Conservation (phyloP, 2,329 filamentous ascomycete genomes). For the Phaeosphaeriaceae sp. region DNA sequence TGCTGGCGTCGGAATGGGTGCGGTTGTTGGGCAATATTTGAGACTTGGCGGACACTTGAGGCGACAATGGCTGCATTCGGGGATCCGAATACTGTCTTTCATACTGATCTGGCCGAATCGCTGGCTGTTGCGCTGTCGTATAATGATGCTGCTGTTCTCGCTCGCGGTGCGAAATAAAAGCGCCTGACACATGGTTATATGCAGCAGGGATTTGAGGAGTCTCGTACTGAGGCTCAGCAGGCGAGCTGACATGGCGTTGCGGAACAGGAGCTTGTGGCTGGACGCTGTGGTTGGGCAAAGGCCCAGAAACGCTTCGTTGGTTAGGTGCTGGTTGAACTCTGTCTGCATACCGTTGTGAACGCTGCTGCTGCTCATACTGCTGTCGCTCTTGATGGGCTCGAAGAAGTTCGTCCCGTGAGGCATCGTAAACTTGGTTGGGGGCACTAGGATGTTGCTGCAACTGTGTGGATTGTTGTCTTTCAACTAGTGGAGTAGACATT, state of each 20-base stretch:
- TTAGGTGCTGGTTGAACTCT: constrained; percentile 13
- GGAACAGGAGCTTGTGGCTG: constrained; percentile 15
- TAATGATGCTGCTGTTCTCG: constrained; percentile 19
- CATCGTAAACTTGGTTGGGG: background rate
- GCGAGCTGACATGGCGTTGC: constrained; percentile 30
- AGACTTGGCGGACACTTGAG: constrained; percentile 41
- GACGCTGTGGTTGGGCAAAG: constrained; percentile 13
- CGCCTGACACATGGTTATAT: constrained; percentile 41
- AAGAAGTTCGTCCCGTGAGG: constrained; percentile 10
- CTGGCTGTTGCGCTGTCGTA: constrained; percentile 13
- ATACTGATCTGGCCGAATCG: constrained; percentile 16
- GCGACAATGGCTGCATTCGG: constrained; percentile 39
- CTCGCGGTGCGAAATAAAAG: constrained; percentile 34
- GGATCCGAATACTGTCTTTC: constrained; percentile 36
- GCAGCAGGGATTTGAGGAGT: constrained; percentile 46
- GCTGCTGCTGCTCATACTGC: constrained; percentile 10
- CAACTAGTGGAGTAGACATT: background rate
- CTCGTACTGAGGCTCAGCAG: constrained; percentile 42
- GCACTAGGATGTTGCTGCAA: constrained; percentile 6
- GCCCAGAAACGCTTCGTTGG: constrained; percentile 29
- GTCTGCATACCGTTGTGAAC: constrained; percentile 10
- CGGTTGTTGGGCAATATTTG: constrained; percentile 28
- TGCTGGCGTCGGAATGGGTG: constrained; percentile 37
- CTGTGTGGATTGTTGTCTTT: constrained; percentile 13
- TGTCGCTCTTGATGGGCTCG: constrained; percentile 20